Evolutionary conservation across 495 filamentous ascomycete species (phyloP).

Genomic region (Aspergillus coremiiformis): DNA sequence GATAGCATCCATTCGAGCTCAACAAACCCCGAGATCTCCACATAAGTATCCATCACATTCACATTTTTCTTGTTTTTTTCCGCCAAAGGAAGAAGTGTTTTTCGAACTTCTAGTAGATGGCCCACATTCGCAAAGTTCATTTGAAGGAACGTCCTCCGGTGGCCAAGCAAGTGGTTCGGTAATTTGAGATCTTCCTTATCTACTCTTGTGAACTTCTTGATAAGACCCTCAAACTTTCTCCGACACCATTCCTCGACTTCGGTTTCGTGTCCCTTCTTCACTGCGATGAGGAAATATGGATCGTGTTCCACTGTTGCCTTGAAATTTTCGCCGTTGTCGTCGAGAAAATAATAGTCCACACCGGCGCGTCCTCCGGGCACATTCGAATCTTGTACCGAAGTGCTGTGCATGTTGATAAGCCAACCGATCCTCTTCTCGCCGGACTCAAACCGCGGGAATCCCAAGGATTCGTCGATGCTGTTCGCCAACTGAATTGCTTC

Average conservation of each 20-base stretch:
- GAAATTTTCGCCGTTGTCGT: conserved; percentile 87
- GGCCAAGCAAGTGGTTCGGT: conserved; percentile 93
- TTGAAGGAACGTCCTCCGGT: conserved; percentile 77
- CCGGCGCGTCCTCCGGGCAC: conserved; percentile 75
- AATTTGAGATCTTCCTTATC: conserved; percentile 93
- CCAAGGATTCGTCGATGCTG: conserved; percentile 88
- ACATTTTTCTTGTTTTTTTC: conserved; percentile 94
- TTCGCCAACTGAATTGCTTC: conserved; percentile 79
- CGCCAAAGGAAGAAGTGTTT: conserved; percentile 78
- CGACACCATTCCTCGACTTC: conserved; percentile 97
- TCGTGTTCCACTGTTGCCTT: conserved; percentile 95
- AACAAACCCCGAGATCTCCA: conserved; percentile 81
- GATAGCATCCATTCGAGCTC: background rate
- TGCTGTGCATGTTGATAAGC: conserved; percentile 92
- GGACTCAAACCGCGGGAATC: conserved; percentile 86
- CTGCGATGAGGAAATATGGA: conserved; percentile 90
- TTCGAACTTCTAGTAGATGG: conserved; percentile 76
- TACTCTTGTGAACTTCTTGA: conserved; percentile 68
- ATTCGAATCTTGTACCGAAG: conserved; percentile 76
- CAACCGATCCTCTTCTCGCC: conserved; percentile 82
- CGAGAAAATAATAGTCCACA: conserved; percentile 95
- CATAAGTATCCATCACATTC: conserved; percentile 96
- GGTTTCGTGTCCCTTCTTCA: conserved; percentile 76
- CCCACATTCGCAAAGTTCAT: conserved; percentile 79
- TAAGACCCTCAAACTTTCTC: conserved; percentile 71